These are phyloP conservation scores for rapeseed (Brassica napus) DNA, from an alignment of 345 rosid species.

Conservation along the genomic window Da-Ae NC_063440.1:20516501-20517000, in stretches of 20 bases:
- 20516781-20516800: slow-evolving; percentile 46
- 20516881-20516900: slow-evolving; percentile 34
- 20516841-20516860: slow-evolving; percentile 46
- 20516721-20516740: slow-evolving; percentile 40
- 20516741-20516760: slow-evolving; percentile 45
- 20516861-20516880: slow-evolving; percentile 38
- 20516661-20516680: slow-evolving; percentile 54
- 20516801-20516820: slow-evolving; percentile 30
- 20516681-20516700: slow-evolving; percentile 44
- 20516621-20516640: slow-evolving; percentile 57
- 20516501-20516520: slow-evolving; percentile 29
- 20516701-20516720: slow-evolving; percentile 31
- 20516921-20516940: slow-evolving; percentile 57
- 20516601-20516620: slow-evolving; percentile 65
- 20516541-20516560: slow-evolving; percentile 44
- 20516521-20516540: slow-evolving; percentile 46
- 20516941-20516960: slow-evolving; percentile 48
- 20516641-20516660: slow-evolving; percentile 57
- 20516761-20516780: slow-evolving; percentile 48
- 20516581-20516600: slow-evolving; percentile 44
- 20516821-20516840: slow-evolving; percentile 38
- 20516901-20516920: slow-evolving; percentile 45
- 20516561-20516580: slow-evolving; percentile 70
- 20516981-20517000: background rate
- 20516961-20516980: slow-evolving; percentile 15